Conservation (phyloP, 805 yeast species). For the Pichia gijzeniarum region DNA sequence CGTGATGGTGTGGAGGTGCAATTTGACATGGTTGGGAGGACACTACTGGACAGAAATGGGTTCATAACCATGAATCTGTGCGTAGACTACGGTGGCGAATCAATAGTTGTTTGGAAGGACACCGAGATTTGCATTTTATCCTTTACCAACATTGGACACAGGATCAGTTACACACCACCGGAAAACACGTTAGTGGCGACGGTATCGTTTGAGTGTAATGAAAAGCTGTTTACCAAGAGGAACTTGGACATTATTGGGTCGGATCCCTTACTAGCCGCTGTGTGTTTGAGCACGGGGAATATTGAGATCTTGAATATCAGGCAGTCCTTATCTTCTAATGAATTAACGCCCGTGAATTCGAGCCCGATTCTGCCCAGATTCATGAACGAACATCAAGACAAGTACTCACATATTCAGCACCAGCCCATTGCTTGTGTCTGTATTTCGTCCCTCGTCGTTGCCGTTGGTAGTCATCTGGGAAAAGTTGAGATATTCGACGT, state of each 20-base stretch:
- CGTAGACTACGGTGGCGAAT: constrained; percentile 30
- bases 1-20: constrained; percentile 9
- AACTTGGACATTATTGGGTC: constrained; percentile 23
- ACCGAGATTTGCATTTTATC: constrained; percentile 19
- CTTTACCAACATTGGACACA: constrained; percentile 2
- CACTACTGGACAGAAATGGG: constrained; percentile 5
- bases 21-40: constrained; percentile 6
- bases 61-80: constrained; percentile 10
- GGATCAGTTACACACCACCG: constrained; percentile 5
- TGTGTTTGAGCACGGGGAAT: constrained; percentile 35
- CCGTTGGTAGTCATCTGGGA: constrained; percentile 40
- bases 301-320: constrained; percentile 41
- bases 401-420: constrained; percentile 6
- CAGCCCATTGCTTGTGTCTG: constrained; percentile 23
- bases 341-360: constrained; percentile 7
- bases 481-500: constrained; percentile 36
- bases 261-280: constrained; percentile 25
- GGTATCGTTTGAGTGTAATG: constrained; percentile 22
- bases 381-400: constrained; percentile 18
- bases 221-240: constrained; percentile 11
- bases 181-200: constrained; percentile 15
- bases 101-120: constrained; percentile 19
- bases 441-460: constrained; percentile 25
- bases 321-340: constrained; percentile 14
- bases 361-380: constrained; percentile 23